A percentile compares a stretch with the other conserved stretches of the same genome.
Evolutionary conservation across 2,329 filamentous ascomycete species (phyloP).

Genomic region (Phialophora verrucosa): DNA sequence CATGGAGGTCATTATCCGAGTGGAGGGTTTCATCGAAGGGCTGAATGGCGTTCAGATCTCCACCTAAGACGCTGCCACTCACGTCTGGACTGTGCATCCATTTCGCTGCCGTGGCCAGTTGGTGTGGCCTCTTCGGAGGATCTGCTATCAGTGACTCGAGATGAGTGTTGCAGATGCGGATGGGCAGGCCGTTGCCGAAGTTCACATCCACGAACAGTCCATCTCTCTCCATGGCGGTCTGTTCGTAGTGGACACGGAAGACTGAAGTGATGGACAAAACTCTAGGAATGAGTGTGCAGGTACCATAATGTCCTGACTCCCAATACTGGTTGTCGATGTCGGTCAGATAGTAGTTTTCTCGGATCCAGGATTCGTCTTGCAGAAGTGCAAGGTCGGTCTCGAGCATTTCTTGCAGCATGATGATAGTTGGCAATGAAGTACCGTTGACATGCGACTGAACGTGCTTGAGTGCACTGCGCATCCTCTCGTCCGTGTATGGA

Average conservation of each 20-base stretch:
- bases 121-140: constrained; percentile 57
- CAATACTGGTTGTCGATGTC: constrained; percentile 55
- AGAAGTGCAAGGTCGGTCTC: constrained; percentile 55
- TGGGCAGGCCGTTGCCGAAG: constrained; percentile 36
- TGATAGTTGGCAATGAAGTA: constrained; percentile 44
- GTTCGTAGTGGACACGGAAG: constrained; percentile 59
- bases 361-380: constrained; percentile 54
- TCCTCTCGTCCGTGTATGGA: constrained; percentile 47
- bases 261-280: constrained; percentile 51
- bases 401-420: constrained; percentile 62
- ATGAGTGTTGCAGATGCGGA: constrained; percentile 63
- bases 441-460: constrained; percentile 44
- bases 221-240: constrained; percentile 59
- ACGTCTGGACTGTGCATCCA: constrained; percentile 48
- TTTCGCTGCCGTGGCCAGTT: constrained; percentile 53
- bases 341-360: constrained; percentile 55
- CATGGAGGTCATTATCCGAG: constrained; percentile 55
- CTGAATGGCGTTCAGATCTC: constrained; percentile 65
- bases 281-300: constrained; percentile 59
- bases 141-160: constrained; percentile 60
- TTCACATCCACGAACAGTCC: constrained; percentile 61
- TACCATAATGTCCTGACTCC: constrained; percentile 58
- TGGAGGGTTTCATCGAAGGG: constrained; percentile 59
- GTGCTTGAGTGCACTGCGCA: constrained; percentile 50
- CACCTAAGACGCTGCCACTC: constrained; percentile 54